A percentile compares a stretch with the other conserved stretches of the same genome.
Evolutionary conservation across 495 filamentous ascomycete species (phyloP).

Genomic region (Talaromyces thailandensis): DNA sequence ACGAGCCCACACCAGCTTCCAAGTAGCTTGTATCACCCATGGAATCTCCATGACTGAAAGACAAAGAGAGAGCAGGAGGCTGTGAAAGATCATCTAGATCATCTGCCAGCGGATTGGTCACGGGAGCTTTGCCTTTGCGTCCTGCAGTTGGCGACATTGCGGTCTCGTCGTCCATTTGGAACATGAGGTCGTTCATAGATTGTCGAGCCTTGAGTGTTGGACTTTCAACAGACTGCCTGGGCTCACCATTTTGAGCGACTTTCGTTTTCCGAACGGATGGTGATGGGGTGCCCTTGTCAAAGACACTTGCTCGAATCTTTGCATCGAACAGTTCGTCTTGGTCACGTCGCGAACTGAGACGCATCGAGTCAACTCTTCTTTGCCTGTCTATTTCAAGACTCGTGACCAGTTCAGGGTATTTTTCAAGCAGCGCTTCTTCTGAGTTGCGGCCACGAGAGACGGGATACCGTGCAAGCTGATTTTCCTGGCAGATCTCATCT

Average conservation of each 20-base stretch:
- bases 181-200: constrained; percentile 72
- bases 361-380: constrained; percentile 49
- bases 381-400: constrained; percentile 43
- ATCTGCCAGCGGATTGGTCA: background rate
- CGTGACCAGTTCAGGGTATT: constrained; percentile 55
- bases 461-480: constrained; percentile 67
- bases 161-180: constrained; percentile 86
- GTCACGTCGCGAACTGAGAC: constrained; percentile 47
- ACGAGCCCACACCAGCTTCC: constrained; percentile 27
- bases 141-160: constrained; percentile 16
- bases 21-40: constrained; percentile 21
- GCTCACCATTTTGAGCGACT: constrained; percentile 34
- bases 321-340: constrained; percentile 50
- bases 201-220: constrained; percentile 56
- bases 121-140: constrained; percentile 20
- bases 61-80: background rate
- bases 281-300: constrained; percentile 48
- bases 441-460: constrained; percentile 66
- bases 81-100: constrained; percentile 1
- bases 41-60: constrained; percentile 12
- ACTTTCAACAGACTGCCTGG: constrained; percentile 34
- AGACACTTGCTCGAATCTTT: constrained; percentile 27
- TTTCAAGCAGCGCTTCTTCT: constrained; percentile 59
- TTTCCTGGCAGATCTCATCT: constrained; percentile 67
- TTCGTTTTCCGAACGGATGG: constrained; percentile 46